Evolutionary conservation across 2,329 filamentous ascomycete genomes (phyloP).

Genomic region (Aspergillus sp.): DNA sequence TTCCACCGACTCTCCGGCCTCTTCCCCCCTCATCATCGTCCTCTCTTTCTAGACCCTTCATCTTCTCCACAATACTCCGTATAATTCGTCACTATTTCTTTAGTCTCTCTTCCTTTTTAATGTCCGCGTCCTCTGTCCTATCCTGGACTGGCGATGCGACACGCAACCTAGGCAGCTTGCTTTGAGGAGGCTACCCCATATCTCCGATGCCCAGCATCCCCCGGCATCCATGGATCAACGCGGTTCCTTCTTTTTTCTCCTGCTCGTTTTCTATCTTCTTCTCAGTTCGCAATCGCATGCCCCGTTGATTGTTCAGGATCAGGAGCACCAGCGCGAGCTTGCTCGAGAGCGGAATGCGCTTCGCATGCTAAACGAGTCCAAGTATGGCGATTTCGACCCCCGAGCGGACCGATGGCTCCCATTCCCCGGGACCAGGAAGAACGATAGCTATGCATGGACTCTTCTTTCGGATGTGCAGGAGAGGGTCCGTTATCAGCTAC

Average conservation of each 20-base stretch:
- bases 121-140: neutral
- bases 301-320: conserved; percentile 38
- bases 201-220: conserved; percentile 22
- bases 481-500: conserved; percentile 58
- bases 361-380: conserved; percentile 48
- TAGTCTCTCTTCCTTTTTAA: neutral
- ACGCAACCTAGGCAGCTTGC: conserved; percentile 16
- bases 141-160: conserved; percentile 25
- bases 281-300: conserved; percentile 48
- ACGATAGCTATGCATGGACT: conserved; percentile 76
- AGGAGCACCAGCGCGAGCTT: conserved; percentile 49
- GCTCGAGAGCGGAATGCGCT: conserved; percentile 51
- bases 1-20: conserved; percentile 11
- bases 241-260: conserved; percentile 48
- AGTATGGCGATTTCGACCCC: conserved; percentile 52
- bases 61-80: neutral
- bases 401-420: conserved; percentile 56
- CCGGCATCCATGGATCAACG: conserved; percentile 45
- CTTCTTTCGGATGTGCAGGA: conserved; percentile 65
- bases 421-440: conserved; percentile 71
- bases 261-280: conserved; percentile 54
- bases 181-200: conserved; percentile 14
- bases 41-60: neutral
- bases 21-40: conserved; percentile 4
- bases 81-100: neutral